These are phyloP conservation scores for Syzygium aromaticum DNA, from an alignment of 345 rosid genomes.

Conservation along the genomic window DNA sequence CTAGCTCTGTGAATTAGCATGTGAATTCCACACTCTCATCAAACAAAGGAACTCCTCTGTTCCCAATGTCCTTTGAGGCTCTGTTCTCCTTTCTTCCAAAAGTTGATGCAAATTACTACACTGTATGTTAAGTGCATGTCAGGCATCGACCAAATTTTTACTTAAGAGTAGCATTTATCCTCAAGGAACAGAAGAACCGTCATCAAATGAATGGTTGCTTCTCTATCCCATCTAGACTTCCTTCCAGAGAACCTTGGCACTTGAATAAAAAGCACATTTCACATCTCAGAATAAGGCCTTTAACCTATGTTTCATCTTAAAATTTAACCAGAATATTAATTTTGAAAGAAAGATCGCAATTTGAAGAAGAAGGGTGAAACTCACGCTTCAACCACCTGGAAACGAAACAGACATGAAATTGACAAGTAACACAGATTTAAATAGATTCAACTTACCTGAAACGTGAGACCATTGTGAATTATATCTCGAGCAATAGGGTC, in stretches of 20 bases:
- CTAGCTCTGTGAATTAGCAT: not conserved
- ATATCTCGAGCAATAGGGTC: slow-evolving; percentile 72
- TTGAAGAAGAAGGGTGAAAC: not conserved
- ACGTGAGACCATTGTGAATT: slow-evolving; percentile 89
- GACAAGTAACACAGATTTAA: not conserved
- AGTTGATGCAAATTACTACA: not conserved
- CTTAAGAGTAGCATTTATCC: not conserved
- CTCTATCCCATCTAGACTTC: not conserved
- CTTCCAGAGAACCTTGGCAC: not conserved
- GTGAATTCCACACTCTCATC: not conserved
- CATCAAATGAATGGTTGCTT: not conserved
- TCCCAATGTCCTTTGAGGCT: not conserved
- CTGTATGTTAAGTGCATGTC: not conserved
- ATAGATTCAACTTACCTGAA: slow-evolving; percentile 48
- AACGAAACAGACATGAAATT: not conserved
- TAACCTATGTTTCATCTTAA: not conserved
- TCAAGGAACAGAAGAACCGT: not conserved
- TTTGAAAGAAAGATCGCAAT: not conserved
- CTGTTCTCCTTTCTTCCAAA: not conserved
- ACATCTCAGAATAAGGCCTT: not conserved
- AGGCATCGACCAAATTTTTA: not conserved
- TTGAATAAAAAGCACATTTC: not conserved
- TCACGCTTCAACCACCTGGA: not conserved
- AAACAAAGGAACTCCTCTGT: not conserved
- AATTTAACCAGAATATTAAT: not conserved